Evolutionary conservation across 106 monocot genomes (phyloP).

Genomic region (Gastrodia elata): DNA sequence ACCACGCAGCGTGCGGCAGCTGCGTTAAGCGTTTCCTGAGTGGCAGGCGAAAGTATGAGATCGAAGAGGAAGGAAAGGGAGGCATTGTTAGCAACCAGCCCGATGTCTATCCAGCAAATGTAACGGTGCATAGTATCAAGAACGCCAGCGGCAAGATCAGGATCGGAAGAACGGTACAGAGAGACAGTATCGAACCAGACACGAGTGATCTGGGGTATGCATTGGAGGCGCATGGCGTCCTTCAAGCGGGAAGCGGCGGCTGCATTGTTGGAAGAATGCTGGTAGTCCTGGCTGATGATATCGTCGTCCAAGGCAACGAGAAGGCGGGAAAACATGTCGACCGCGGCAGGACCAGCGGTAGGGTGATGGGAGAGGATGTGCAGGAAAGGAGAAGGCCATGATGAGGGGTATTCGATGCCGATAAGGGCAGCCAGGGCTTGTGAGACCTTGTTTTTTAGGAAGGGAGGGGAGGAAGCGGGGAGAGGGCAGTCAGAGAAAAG

Average conservation of each 20-base stretch:
- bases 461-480: conserved; percentile 38
- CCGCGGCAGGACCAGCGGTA: background rate
- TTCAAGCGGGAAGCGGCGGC: conserved; percentile 50
- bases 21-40: conserved; percentile 25
- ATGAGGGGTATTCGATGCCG: conserved; percentile 51
- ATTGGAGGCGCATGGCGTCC: conserved; percentile 84
- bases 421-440: conserved; percentile 57
- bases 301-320: conserved; percentile 59
- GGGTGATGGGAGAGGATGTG: conserved; percentile 35
- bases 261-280: conserved; percentile 32
- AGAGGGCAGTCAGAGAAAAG: conserved; percentile 20
- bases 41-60: conserved; percentile 19
- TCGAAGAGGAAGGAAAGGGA: conserved; percentile 70
- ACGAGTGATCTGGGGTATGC: conserved; percentile 60
- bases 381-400: conserved; percentile 49
- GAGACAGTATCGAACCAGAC: conserved; percentile 51
- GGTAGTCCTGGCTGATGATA: conserved; percentile 73
- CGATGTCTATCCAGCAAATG: conserved; percentile 81
- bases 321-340: conserved; percentile 59
- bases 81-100: conserved; percentile 61
- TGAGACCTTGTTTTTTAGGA: conserved; percentile 79
- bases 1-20: conserved; percentile 55
- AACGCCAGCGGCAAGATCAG: conserved; percentile 32
- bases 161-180: conserved; percentile 35
- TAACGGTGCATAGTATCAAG: conserved; percentile 63